Base-by-base conservation (phyloP, 192 early-diverging fungal genomes). In the Coemansia reversa region DNA sequence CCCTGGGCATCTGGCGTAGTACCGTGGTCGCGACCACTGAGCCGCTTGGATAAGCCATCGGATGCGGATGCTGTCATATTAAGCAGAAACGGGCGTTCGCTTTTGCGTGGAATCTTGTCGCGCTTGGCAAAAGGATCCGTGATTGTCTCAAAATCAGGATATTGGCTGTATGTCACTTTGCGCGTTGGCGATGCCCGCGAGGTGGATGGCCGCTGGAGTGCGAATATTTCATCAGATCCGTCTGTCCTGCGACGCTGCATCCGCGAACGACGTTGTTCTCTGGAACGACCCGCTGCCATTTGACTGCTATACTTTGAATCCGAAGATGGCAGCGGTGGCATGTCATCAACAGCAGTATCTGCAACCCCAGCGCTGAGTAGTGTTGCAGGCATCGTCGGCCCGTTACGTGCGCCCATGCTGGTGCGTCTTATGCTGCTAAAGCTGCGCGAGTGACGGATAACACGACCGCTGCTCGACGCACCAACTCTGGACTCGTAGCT, bases 61-160 rank as follows among this genome's bases (percentile, higher is more conserved):
- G 39, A 45, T 16, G 39, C 14, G 16, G 39, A 12, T 16, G 9
- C 39, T 45, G 39, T 16, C 3, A 12, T 16, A 45, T 45, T 45
- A 14, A 62, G 47, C 39, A 50, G 27, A 62, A 69, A 62, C 23
- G 51, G 75, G 18, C 57, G 53, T 60, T 66, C 57, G 61, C 71
- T 73, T 57, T 65, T 66, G 58, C 51, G 62, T 42, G 77, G 81
- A 32, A 83, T 83, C 66, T 78, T 78, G 63, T 83, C 81, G 58
- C 76, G 67, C 67, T 83, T 83, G 12, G 71, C 72, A 72, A 83
- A 83, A 54, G 81, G 81, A 48, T 83, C 76, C 18, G 55, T 63
- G 29, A 83, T 72, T 19, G 42, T 70, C 35, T 78, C 76, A 68
- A 83, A 83, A 54, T 78, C 81, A 19, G 74, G 72, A 47, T 72